Evolutionary conservation across 2,329 filamentous ascomycete genomes (phyloP), one percentile per base, ranked within the genome.

Genomic region (Fusarium tjaetaba): DNA sequence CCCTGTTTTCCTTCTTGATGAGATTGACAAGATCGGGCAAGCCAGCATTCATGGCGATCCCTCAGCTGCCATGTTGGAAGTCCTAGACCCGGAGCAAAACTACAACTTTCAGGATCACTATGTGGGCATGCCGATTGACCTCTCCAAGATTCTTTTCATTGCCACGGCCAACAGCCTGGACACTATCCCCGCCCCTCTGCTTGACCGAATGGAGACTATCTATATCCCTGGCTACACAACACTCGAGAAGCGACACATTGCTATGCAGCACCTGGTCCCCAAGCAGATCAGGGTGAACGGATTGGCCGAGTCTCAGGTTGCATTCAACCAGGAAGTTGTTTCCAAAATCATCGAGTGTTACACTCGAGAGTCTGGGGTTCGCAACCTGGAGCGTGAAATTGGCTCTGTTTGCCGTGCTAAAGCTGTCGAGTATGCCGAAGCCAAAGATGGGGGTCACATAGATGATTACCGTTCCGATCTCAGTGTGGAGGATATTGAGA

Each of bases 121-220:
- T 81, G 90, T 99, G 81, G 95, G 95, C 78, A 95, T 98, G 71
- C 96, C 96, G 1, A 94, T 98, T 74, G 96, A 99, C 80, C 88
- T 99, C 26, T 97, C 94, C 84, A 98, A 97, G 83, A 94, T 99
- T 28, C 88, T 99, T 16, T 99, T 99, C 84, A 97, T 99, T 78
- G 96, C 96, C 11, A 99, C 96, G 1, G 96, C 96, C 51, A 99
- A 99, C 83, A 94, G 90, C 15, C 88, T 98, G 30, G 96, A 98
- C 79, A 98, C 95, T 1, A 99, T 99, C 61, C 95, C 96, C 5
- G 88, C 95, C n/a, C 95, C 96, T 24, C 86, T 99, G 6, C 88
- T 99, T 18, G 96, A 99, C 83, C 93, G 96, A 67, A 98, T 99
- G 96, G 96, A 99, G 84, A 97, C 92, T 11, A 97, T 99, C 61